Conservation (phyloP, 2,329 filamentous ascomycete species). For the Fusarium xyrophilum region DNA sequence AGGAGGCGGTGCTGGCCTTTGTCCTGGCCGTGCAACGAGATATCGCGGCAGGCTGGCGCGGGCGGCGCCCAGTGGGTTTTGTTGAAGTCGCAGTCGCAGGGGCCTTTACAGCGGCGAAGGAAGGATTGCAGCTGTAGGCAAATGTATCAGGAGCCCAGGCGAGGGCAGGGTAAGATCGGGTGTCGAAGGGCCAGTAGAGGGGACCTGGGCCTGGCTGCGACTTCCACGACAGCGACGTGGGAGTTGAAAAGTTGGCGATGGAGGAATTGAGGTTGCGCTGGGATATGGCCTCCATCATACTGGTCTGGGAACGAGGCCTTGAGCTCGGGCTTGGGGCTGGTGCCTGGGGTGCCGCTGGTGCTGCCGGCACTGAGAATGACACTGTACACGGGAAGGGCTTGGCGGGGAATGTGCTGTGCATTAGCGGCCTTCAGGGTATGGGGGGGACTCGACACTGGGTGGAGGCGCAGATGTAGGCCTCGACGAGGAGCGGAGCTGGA, state of each 20-base stretch:
- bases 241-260: slow-evolving; percentile 35
- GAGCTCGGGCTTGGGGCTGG: slow-evolving; percentile 6
- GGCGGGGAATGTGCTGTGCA: slow-evolving; percentile 37
- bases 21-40: slow-evolving; percentile 23
- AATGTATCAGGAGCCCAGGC: slow-evolving; percentile 33
- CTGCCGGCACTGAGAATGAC: slow-evolving; percentile 22
- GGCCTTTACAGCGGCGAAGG: slow-evolving; percentile 16
- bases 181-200: slow-evolving; percentile 32
- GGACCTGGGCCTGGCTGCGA: slow-evolving; percentile 14
- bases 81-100: slow-evolving; percentile 29
- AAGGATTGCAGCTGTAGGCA: slow-evolving; percentile 21
- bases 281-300: slow-evolving; percentile 38
- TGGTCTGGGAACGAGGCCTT: slow-evolving; percentile 8
- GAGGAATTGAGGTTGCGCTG: slow-evolving; percentile 39
- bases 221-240: slow-evolving; percentile 15
- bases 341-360: background rate
- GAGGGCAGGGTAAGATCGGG: slow-evolving; percentile 26
- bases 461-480: slow-evolving; percentile 25
- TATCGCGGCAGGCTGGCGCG: slow-evolving; percentile 37
- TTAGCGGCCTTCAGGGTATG: slow-evolving; percentile 30
- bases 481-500: background rate
- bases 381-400: slow-evolving; percentile 32
- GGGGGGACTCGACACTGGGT: slow-evolving; percentile 11
- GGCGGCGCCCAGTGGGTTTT: slow-evolving; percentile 35
- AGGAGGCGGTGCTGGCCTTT: slow-evolving; percentile 25